phyloP scores from a whole-genome alignment of 2,329 filamentous ascomycete species.

The Penicillium oxalicum region DNA sequence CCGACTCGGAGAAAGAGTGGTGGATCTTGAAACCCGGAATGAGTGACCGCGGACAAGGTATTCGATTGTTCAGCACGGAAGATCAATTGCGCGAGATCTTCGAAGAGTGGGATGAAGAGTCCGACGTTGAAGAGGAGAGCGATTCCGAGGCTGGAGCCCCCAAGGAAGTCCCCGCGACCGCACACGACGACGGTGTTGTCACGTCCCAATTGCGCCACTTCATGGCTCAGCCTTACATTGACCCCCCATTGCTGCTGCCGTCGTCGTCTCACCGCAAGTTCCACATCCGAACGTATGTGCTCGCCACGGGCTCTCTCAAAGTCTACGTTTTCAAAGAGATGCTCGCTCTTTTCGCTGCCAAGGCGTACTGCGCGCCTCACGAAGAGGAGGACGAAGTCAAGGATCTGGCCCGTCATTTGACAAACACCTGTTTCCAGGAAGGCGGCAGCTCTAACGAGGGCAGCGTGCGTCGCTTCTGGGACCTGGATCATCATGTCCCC shows the following conservation, averaged over 20 bases:
- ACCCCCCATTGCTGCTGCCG: conserved; percentile 71
- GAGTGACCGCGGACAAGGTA: conserved; percentile 93
- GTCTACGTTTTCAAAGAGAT: conserved; percentile 85
- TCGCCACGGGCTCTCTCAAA: conserved; percentile 69
- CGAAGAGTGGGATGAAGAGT: conserved; percentile 76
- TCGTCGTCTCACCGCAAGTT: conserved; percentile 70
- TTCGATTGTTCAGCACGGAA: conserved; percentile 79
- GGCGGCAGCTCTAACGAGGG: conserved; percentile 50
- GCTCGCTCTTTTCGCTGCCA: conserved; percentile 85
- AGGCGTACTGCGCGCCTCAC: conserved; percentile 61
- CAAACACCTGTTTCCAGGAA: conserved; percentile 88
- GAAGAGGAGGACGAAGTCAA: conserved; percentile 37
- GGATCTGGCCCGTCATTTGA: conserved; percentile 72
- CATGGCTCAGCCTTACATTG: conserved; percentile 89
- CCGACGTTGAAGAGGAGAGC: conserved; percentile 44
- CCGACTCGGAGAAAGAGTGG: conserved; percentile 66
- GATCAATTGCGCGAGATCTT: conserved; percentile 81
- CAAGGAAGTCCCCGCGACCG: conserved; percentile 19
- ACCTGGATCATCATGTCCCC: conserved; percentile 46
- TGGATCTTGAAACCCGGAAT: conserved; percentile 98
- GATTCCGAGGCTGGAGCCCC: conserved; percentile 39
- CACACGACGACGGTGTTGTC: conserved; percentile 55
- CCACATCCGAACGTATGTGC: conserved; percentile 87
- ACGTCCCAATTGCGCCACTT: conserved; percentile 93
- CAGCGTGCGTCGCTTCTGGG: conserved; percentile 70